Evolutionary conservation across 2,329 filamentous ascomycete genomes (phyloP).

Genomic region (Colletotrichum plurivorum): DNA sequence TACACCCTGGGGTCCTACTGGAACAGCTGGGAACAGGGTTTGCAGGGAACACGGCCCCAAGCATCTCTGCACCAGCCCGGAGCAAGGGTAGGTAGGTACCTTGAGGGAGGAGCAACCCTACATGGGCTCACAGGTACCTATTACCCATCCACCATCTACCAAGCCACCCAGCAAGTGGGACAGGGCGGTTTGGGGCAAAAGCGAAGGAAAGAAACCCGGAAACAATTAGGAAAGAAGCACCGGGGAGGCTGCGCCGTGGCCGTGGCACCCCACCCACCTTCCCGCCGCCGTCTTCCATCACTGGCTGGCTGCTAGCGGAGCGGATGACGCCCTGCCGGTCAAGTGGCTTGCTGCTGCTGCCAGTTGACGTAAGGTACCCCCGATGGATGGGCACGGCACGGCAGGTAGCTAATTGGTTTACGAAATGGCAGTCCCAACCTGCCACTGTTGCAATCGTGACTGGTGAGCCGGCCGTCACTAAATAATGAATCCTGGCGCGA

Average conservation of each 20-base stretch:
- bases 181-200: conserved; percentile 17
- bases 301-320: background rate
- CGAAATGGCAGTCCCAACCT: too few species aligned
- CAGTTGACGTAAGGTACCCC: background rate
- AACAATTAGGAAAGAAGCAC: conserved; percentile 11
- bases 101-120: too few species aligned
- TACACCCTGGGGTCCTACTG: conserved; percentile 20
- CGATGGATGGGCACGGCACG: too few species aligned
- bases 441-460: too few species aligned
- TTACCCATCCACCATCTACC: too few species aligned
- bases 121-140: too few species aligned
- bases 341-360: background rate
- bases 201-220: conserved; percentile 6
- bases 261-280: conserved; percentile 12
- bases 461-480: too few species aligned
- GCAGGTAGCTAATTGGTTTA: too few species aligned
- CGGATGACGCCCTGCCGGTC: conserved; percentile 1
- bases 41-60: conserved; percentile 34
- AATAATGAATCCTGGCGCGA: too few species aligned
- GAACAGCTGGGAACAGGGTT: conserved; percentile 38
- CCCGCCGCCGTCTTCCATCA: conserved; percentile 4
- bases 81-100: background rate
- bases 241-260: conserved; percentile 8
- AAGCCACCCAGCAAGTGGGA: too few species aligned
- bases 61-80: background rate